These are phyloP conservation scores for Trichosanthes truncata DNA, from an alignment of 306 rosid species.

Conservation along the genomic window DNA sequence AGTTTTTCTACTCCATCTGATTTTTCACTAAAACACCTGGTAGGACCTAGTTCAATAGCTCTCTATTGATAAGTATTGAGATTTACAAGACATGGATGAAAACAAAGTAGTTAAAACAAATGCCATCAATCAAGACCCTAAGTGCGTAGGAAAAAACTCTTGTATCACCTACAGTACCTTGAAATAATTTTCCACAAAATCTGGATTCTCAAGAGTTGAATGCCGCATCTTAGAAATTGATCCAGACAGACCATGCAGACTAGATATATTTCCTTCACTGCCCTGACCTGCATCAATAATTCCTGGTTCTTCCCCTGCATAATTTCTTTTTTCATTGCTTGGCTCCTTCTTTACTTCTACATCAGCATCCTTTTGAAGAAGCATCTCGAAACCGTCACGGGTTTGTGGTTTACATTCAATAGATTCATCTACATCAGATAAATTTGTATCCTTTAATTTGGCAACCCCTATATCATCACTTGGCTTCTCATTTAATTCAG, in stretches of 20 bases:
- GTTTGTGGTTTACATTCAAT: constrained; percentile 17
- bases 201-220: constrained; percentile 64
- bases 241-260: constrained; percentile 27
- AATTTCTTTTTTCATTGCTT: constrained; percentile 21
- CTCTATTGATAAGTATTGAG: background rate
- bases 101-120: background rate
- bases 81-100: background rate
- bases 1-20: constrained; percentile 5
- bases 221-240: constrained; percentile 47
- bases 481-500: constrained; percentile 6
- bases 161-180: constrained; percentile 40
- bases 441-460: constrained; percentile 25
- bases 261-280: constrained; percentile 20
- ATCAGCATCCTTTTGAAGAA: constrained; percentile 21
- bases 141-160: background rate
- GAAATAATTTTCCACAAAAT: constrained; percentile 89
- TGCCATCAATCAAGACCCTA: background rate
- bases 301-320: constrained; percentile 21
- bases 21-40: background rate
- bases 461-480: constrained; percentile 11
- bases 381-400: constrained; percentile 20
- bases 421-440: constrained; percentile 24
- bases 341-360: constrained; percentile 28
- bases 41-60: background rate
- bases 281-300: constrained; percentile 23